A percentile compares a stretch with the other conserved stretches of the same genome.
Evolutionary conservation across 2,329 filamentous ascomycete species (phyloP).

Genomic region (Cladosporium colombiae): DNA sequence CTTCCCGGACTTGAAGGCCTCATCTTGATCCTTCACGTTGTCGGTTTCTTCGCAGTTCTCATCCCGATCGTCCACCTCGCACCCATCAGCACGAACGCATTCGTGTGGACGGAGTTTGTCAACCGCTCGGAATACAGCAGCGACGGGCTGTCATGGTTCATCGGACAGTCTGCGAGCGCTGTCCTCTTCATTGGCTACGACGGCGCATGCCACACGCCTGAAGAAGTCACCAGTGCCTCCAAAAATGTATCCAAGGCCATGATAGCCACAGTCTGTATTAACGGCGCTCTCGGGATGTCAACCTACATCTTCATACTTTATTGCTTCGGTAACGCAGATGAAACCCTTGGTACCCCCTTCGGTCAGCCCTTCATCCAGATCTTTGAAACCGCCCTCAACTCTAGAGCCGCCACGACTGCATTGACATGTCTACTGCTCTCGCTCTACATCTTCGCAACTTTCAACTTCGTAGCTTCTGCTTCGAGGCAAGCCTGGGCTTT

Average conservation of each 20-base stretch:
- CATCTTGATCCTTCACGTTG: conserved; percentile 10
- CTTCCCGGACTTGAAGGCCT: conserved; percentile 39
- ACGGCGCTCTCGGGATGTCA: conserved; percentile 41
- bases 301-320: conserved; percentile 43
- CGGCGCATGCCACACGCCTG: conserved; percentile 21
- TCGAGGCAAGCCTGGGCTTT: conserved; percentile 40
- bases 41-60: conserved; percentile 13
- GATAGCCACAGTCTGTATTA: conserved; percentile 44
- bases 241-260: conserved; percentile 22
- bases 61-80: conserved; percentile 20
- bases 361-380: conserved; percentile 50
- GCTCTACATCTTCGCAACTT: conserved; percentile 35
- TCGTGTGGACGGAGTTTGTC: conserved; percentile 6
- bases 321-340: conserved; percentile 39
- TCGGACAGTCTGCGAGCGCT: conserved; percentile 16
- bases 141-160: conserved; percentile 20
- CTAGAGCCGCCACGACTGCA: conserved; percentile 41
- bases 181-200: conserved; percentile 23
- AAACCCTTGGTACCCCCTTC: conserved; percentile 38
- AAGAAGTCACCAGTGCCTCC: conserved; percentile 25
- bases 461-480: conserved; percentile 33
- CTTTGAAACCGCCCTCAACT: conserved; percentile 40
- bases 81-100: neutral
- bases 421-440: conserved; percentile 46
- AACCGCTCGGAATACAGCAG: conserved; percentile 15